Base-by-base conservation (phyloP, 2,329 filamentous ascomycete species). In the Fusarium paranaense region DNA sequence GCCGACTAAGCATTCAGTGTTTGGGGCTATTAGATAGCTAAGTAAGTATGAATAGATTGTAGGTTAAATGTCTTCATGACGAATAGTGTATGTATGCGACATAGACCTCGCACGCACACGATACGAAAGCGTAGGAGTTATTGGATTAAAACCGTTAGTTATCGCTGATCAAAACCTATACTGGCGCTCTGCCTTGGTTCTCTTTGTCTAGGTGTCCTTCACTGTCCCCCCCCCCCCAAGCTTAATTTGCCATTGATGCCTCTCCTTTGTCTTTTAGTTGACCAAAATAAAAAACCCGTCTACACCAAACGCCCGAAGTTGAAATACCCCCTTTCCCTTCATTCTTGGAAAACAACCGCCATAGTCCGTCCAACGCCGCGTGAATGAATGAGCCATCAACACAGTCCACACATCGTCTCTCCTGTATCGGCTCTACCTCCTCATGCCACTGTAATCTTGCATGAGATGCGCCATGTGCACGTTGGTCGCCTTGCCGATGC, bases 401-500 rank as follows among this genome's bases (percentile, higher is more conserved):
- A 56, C 30, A 13, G 35, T 33, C 22, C 22, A 35, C 22, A n/a
- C 16, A 60, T 8, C 4, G 18, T 33, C 37, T 37, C 22, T 33
- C 57, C 18, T 16, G 9, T n/a, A 47, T 47, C 33, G 45, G 7
- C 14, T 58, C 82, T 77, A 87, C 67, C 85, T 80, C 76, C 86
- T 84, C 75, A 86, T 79, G 62, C 85, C 82, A 71, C 86, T 88
- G 79, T 87, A 95, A 80, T 96, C 94, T 84, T 95, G 92, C 80
- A 97, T 87, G 69, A 97, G 88, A 73, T 92, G 91, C 76, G 88
- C 88, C 95, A 98, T 97, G 81, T 98, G 95, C 32, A 91, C 91
- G 81, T 98, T 98, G 30, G 94, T 97, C 66, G 93, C 91, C 87
- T 95, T 97, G 74, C 93, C 94, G 47, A 90, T 90, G 69, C 91